Evolutionary conservation across 228 moss, liverwort and hornwort genomes (phyloP), one percentile per base, ranked within the genome.

Genomic region (Sphagnum magellanicum): DNA sequence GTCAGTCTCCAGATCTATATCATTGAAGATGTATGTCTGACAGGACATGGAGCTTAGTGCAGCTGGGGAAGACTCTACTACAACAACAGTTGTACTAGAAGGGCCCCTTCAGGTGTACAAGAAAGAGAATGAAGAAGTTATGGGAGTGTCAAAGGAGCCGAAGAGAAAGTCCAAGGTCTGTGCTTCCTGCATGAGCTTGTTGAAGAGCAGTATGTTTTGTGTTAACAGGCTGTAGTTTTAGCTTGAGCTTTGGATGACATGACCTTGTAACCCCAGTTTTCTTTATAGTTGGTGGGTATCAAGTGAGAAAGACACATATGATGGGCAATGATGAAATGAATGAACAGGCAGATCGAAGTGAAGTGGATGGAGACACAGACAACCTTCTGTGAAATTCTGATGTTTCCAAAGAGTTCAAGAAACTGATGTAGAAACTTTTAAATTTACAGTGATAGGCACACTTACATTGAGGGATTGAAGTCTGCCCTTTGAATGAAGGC

Each of bases 131-230:
- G 77, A 79, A 59, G 73, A 72, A 62, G 75, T 73, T 46, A 77
- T 77, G 65, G 68, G 67, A 71, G 58, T 68, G 13, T 53, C 59
- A 5, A 82, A 82, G 67, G 86, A 79, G 65, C 16, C 82, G 5
- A 86, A 77, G 67, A 77, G 79, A 52, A 82, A 79, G 75, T 66
- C 77, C 5, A 86, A 86, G 82, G 86, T 82, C 52, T 60, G 46
- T 60, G 8, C 49, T 8, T n/a, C 6, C 60, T 69, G 46, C 9
- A 4, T 32, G 48, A 65, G 48, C 12, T 50, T 65, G 11, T 65
- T 65, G 8, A 11, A 10, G 65, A 65, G 10, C 49, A 17, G 17
- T 17, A 7, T 63, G 8, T 17, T n/a, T n/a, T 1, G 62, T 17
- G 14, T n/a, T 63, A 4, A 63, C 11, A 63, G 62, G 14, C 6